Base-by-base conservation (phyloP, 345 rosid genomes). In the Microcos paniculata region DNA sequence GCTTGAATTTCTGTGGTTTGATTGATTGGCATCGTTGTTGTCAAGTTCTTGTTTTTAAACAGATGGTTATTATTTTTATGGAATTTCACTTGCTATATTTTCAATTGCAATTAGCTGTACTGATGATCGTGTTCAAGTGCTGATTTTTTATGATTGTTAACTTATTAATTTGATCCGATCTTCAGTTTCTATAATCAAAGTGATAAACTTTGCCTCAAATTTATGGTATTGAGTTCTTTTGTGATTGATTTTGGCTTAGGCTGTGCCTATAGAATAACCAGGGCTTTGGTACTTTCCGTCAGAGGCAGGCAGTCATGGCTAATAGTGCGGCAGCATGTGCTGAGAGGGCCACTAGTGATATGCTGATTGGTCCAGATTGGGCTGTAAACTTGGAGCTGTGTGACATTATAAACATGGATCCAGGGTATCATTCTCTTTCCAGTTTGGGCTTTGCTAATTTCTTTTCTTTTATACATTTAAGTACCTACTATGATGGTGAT, bases 341-440 rank as follows among this genome's bases (percentile, higher is more conserved):
- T 33, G 99, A 96, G 86, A 92, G 98, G 83, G 98, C 98, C 18
- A 96, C 99, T 0, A 93, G 86, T 80, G 98, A 93, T 82, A 86
- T 86, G 90, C 77, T 96, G 84, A 88, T 90, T 61, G 94, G 94
- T 76, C 99, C 99, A 0, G 99, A 96, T 74, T 96, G 99, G 99
- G 97, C 97, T 55, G 76, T 96, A 75, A 96, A 89, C 87, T 88
- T 96, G 26, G 99, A 96, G 86, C 79, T 96, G 9, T 96, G 99
- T 57, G 99, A 96, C 79, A 79, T 92, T 78, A 87, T 96, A 81
- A 89, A 93, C 88, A 90, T 88, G 90, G 92, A 96, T 80, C 93
- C 92, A 59, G 85, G 95, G 99, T 96, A 92, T 82, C 15, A 5
- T 70, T 71, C 28, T 72, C 74, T 73, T 72, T 30, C 49, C 35